Base-by-base conservation (phyloP, 495 filamentous ascomycete species). In the Emericellopsis terricola region DNA sequence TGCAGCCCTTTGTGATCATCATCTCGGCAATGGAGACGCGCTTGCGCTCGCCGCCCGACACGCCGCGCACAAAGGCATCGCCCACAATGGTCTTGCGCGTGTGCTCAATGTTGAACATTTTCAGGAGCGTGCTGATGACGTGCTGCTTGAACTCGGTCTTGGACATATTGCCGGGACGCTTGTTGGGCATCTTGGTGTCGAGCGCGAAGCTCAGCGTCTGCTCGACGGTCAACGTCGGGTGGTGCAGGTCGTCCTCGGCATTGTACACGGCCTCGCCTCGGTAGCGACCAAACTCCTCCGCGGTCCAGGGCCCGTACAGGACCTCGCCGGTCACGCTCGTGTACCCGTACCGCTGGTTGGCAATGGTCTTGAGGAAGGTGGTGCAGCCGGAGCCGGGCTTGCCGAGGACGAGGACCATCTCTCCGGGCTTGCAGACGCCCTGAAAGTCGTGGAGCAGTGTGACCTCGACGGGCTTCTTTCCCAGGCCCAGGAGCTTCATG, bases 331-430 rank as follows among this genome's bases (percentile, higher is more conserved):
- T 64, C 9, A 92, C 62, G 5, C 60, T 61, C 1, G 80, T 82
- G 44, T 83, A 92, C 24, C 84, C 85, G 43, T 65, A 69, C 5
- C 81, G 65, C 45, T 84, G 78, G 42, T 92, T 91, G 11, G 77
- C 69, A 40, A 94, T 78, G 15, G 75, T 68, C 50, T 89, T 91
- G 15, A 94, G 59, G 43, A 93, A 87, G 0, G 83, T 83, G 0
- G 85, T 85, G 49, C 85, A 94, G 21, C 85, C 85, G 7, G 74
- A 76, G 0, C 85, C 86, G 0, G 86, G 86, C 34, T 79, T 69
- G 8, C 86, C 85, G 14, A 94, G 63, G 8, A 94, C 86, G 14
- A 94, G 57, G 1, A 91, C 64, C 85, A 93, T 92, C 52, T 94
- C 85, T 11, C 86, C 86, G 1, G 80, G 74, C 41, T 75, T 74